These are phyloP conservation scores for Actinomortierella ambigua DNA, from an alignment of 371 early-diverging fungal genomes.

Conservation along the genomic window DNA sequence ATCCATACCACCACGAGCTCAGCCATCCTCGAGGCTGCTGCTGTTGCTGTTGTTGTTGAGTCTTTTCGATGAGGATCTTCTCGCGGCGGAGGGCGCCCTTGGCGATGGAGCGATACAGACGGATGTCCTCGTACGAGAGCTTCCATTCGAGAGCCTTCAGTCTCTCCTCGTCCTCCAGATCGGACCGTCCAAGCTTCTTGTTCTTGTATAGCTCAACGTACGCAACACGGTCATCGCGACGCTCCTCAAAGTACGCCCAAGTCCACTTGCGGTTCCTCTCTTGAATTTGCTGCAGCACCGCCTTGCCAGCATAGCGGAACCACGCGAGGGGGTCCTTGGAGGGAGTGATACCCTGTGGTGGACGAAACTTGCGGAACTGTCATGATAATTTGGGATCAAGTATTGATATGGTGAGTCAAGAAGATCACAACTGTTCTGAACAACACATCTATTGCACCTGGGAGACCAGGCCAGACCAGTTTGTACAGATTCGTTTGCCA, in stretches of 20 bases:
- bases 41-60: slow-evolving; percentile 37
- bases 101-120: slow-evolving; percentile 88
- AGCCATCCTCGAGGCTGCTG: slow-evolving; percentile 56
- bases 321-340: slow-evolving; percentile 82
- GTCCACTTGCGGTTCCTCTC: slow-evolving; percentile 85
- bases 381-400: not conserved
- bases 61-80: slow-evolving; percentile 68
- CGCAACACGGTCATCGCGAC: slow-evolving; percentile 81
- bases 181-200: slow-evolving; percentile 58
- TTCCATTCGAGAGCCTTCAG: slow-evolving; percentile 77
- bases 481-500: not conserved
- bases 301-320: slow-evolving; percentile 84
- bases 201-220: slow-evolving; percentile 84
- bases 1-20: slow-evolving; percentile 70
- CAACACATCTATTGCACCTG: not conserved
- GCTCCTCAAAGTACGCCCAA: slow-evolving; percentile 83
- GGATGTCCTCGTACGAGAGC: slow-evolving; percentile 88
- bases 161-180: slow-evolving; percentile 55
- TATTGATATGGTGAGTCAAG: not conserved
- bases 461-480: not conserved
- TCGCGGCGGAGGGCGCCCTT: slow-evolving; percentile 74
- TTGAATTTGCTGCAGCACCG: slow-evolving; percentile 80
- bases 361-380: slow-evolving; percentile 85
- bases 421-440: not conserved
- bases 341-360: slow-evolving; percentile 77